A percentile compares a stretch with the other conserved stretches of the same genome.
Conservation (phyloP, 148 eudicot genomes). For the Vaccinium darrowii region DNA sequence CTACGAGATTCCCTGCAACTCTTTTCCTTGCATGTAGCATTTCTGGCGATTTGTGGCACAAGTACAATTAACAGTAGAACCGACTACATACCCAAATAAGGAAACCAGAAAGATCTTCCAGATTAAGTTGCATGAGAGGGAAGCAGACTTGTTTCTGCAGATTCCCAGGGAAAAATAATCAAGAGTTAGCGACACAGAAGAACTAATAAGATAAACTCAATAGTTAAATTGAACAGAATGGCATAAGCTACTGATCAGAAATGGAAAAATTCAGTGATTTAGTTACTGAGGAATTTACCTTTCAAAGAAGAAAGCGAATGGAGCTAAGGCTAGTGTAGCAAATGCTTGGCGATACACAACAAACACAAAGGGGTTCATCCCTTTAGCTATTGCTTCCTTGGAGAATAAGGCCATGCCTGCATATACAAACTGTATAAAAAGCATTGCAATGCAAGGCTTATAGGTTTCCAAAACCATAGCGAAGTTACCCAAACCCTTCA, state of each 20-base stretch:
- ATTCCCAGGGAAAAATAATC: background rate
- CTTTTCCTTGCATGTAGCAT: too few species aligned
- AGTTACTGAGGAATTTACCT: slow-evolving; percentile 14
- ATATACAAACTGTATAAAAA: slow-evolving; percentile 28
- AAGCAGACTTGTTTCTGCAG: background rate
- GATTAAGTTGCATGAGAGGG: background rate
- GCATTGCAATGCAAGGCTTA: slow-evolving; percentile 33
- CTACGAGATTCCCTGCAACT: too few species aligned
- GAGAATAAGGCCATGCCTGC: slow-evolving; percentile 45
- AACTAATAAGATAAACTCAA: background rate
- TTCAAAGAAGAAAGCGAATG: slow-evolving; percentile 39
- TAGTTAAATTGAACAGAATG: background rate
- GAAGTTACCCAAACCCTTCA: background rate
- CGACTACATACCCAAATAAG: background rate
- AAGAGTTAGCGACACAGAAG: background rate
- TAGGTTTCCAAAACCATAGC: slow-evolving; percentile 21
- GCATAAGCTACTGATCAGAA: background rate
- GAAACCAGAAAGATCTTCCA: slow-evolving; percentile 10
- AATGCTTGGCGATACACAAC: slow-evolving; percentile 38
- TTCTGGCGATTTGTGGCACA: too few species aligned
- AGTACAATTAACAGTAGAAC: too few species aligned
- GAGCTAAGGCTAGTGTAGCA: slow-evolving; percentile 34
- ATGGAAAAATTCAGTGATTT: background rate
- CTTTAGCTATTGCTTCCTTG: slow-evolving; percentile 29
- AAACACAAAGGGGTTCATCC: slow-evolving; percentile 36